Conservation (phyloP, 2,329 filamentous ascomycete species). For the Curvularia lunata region DNA sequence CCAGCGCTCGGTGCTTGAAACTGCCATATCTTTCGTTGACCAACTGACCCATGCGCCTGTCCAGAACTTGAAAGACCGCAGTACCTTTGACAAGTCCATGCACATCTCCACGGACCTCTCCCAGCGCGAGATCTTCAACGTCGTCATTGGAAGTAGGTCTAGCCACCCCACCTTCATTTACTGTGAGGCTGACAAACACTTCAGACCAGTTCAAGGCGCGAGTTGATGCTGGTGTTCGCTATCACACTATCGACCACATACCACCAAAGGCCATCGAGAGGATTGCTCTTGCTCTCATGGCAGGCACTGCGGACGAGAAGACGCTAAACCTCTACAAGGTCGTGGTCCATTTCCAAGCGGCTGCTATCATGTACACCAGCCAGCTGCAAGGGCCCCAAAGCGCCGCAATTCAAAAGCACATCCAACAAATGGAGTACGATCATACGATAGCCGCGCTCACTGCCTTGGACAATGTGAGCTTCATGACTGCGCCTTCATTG, state of each 20-base stretch:
- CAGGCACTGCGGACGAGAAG: slow-evolving; percentile 36
- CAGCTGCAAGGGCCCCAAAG: slow-evolving; percentile 34
- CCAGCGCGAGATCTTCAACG: slow-evolving; percentile 34
- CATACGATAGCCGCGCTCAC: slow-evolving; percentile 41
- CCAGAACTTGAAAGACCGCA: slow-evolving; percentile 30
- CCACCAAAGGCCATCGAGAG: slow-evolving; percentile 38
- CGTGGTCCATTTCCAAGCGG: slow-evolving; percentile 42
- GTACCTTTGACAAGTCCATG: slow-evolving; percentile 34
- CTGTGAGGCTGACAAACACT: slow-evolving; percentile 1
- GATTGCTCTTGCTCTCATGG: slow-evolving; percentile 39
- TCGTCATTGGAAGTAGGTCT: slow-evolving; percentile 35
- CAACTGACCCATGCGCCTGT: slow-evolving; percentile 35
- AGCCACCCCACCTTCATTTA: not conserved
- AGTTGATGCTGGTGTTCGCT: slow-evolving; percentile 24
- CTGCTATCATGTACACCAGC: slow-evolving; percentile 32
- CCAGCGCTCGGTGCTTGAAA: slow-evolving; percentile 41
- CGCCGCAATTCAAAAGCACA: slow-evolving; percentile 30
- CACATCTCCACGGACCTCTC: slow-evolving; percentile 34
- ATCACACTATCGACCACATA: slow-evolving; percentile 40
- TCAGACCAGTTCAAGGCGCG: slow-evolving; percentile 28
- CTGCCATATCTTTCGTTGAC: slow-evolving; percentile 40
- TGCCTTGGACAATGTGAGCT: slow-evolving; percentile 38
- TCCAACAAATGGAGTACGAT: slow-evolving; percentile 36
- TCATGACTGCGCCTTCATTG: slow-evolving; percentile 36
- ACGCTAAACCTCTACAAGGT: slow-evolving; percentile 41